phyloP scores from a whole-genome alignment of 179 eudicot genomes.

The Carnegiea gigantea region DNA sequence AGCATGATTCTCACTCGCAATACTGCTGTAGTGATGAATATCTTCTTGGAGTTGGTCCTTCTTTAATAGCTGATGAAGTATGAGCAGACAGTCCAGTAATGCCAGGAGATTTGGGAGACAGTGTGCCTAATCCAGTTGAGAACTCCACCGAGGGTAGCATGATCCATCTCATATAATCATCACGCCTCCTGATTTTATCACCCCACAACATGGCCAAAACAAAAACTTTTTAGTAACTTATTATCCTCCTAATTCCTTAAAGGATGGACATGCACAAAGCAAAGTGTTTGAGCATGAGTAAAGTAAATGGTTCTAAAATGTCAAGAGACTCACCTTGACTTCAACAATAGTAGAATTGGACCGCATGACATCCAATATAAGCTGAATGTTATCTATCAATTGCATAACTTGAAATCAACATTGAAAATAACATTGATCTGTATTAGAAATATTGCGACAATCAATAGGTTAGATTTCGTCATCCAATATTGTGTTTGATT shows the following conservation, averaged over 20 bases:
- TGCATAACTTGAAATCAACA: slow-evolving; percentile 27
- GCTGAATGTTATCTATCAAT: slow-evolving; percentile 58
- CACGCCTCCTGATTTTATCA: background rate
- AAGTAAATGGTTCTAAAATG: background rate
- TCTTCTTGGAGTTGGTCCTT: too few species aligned
- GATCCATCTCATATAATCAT: background rate
- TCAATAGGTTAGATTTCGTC: too few species aligned
- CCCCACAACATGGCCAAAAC: background rate
- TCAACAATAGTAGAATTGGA: slow-evolving; percentile 57
- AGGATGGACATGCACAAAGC: too few species aligned
- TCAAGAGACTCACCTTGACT: slow-evolving; percentile 51
- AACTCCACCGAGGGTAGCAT: background rate
- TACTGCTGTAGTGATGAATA: too few species aligned
- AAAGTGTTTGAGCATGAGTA: too few species aligned
- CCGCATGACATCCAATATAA: slow-evolving; percentile 58
- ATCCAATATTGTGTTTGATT: too few species aligned
- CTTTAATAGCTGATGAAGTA: too few species aligned
- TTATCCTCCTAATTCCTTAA: too few species aligned
- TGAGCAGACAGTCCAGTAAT: too few species aligned
- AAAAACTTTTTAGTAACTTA: background rate
- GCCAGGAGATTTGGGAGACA: background rate
- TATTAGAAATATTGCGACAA: too few species aligned
- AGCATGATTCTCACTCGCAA: too few species aligned
- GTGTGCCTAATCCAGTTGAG: background rate
- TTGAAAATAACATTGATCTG: background rate